Conservation (phyloP, 2,329 filamentous ascomycete species). For the Paracoccidioides brasiliensis region DNA sequence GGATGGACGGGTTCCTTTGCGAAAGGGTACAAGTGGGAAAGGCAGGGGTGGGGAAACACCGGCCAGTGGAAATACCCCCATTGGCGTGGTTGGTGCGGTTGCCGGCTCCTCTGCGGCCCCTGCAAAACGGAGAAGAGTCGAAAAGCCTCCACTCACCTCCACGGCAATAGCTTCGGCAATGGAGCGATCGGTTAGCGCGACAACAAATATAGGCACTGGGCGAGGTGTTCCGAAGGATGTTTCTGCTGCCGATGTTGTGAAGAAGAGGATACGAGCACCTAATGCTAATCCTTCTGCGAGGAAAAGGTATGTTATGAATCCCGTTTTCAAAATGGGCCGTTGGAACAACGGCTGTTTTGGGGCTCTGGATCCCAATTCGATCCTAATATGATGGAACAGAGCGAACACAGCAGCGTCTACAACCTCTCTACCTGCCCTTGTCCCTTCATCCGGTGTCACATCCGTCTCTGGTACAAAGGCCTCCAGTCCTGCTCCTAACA, state of each 20-base stretch:
- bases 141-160: constrained; percentile 41
- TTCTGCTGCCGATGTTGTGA: constrained; percentile 48
- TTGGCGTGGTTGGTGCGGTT: neutral
- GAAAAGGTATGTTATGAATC: constrained; percentile 52
- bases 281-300: constrained; percentile 52
- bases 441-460: constrained; percentile 62
- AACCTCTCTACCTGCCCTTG: constrained; percentile 53
- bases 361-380: neutral
- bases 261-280: constrained; percentile 61
- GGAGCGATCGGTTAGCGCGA: constrained; percentile 29
- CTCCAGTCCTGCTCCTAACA: constrained; percentile 48
- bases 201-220: constrained; percentile 19
- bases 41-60: constrained; percentile 1
- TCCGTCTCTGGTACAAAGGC: constrained; percentile 49
- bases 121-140: constrained; percentile 67
- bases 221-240: constrained; percentile 47
- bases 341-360: neutral
- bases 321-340: neutral
- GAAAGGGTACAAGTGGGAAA: constrained; percentile 33
- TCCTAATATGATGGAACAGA: constrained; percentile 17
- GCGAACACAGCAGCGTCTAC: constrained; percentile 37
- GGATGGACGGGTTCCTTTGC: constrained; percentile 40
- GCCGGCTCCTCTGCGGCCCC: constrained; percentile 29
- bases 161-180: constrained; percentile 22
- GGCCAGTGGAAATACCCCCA: neutral